phyloP scores from a whole-genome alignment of 1,284 basidiomycete genomes.

The Ganoderma lingzhi region DNA sequence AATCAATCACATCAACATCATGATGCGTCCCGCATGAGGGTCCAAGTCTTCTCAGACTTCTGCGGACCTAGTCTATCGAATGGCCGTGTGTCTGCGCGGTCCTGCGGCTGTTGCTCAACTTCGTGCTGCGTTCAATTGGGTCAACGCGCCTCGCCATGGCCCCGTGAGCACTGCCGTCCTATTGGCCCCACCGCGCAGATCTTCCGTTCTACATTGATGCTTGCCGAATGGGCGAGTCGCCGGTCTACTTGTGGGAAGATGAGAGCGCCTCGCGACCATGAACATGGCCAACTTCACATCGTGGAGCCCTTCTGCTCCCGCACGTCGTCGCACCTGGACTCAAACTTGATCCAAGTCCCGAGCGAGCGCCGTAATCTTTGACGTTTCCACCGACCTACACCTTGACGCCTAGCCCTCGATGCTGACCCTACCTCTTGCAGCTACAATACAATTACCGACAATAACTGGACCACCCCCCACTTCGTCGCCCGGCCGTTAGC shows the following conservation, averaged over 20 bases:
- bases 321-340: not conserved
- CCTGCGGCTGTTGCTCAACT: not conserved
- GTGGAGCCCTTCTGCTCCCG: not conserved
- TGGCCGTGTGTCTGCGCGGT: not conserved
- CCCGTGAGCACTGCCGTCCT: not conserved
- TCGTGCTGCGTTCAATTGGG: not conserved
- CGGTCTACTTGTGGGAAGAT: not conserved
- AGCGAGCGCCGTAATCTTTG: slow-evolving; percentile 1
- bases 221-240: slow-evolving; percentile 3
- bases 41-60: not conserved
- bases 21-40: not conserved
- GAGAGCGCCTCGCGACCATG: not conserved
- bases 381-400: not conserved
- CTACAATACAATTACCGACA: slow-evolving; percentile 63
- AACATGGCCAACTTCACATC: not conserved
- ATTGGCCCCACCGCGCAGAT: not conserved
- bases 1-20: slow-evolving; percentile 1
- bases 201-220: not conserved
- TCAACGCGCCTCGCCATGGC: not conserved
- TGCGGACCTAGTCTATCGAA: not conserved
- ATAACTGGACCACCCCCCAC: slow-evolving; percentile 57
- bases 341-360: not conserved
- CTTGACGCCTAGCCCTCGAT: not conserved
- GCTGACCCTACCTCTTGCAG: slow-evolving; percentile 32
- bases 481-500: slow-evolving; percentile 76